A percentile compares a stretch with the other conserved stretches of the same genome.
phyloP scores from a whole-genome alignment of 1,139 yeast species.

The Geotrichum fermentans region DNA sequence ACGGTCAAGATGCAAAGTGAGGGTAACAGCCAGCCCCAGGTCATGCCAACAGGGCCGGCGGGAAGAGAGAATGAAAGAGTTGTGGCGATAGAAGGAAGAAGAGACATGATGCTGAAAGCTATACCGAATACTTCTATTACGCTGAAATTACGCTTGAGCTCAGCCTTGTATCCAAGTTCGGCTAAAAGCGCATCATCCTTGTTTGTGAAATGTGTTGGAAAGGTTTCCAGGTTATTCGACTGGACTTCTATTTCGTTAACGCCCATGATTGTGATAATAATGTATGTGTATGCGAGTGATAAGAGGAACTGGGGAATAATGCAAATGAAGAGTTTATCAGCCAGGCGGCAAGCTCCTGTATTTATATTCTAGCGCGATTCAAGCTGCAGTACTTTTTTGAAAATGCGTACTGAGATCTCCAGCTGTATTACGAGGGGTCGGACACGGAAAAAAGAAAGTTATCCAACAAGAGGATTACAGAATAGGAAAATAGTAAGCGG shows the following conservation, averaged over 20 bases:
- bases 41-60: constrained; percentile 56
- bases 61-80: constrained; percentile 41
- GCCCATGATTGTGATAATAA: not conserved
- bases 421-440: too few relatives aligned
- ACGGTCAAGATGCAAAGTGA: constrained; percentile 46
- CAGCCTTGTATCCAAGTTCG: constrained; percentile 64
- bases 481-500: too few relatives aligned
- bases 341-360: too few relatives aligned
- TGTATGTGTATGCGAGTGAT: not conserved
- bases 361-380: too few relatives aligned
- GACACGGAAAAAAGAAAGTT: too few relatives aligned
- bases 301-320: not conserved
- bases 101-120: constrained; percentile 67
- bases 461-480: too few relatives aligned
- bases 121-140: constrained; percentile 53
- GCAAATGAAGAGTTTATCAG: not conserved
- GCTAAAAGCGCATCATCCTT: constrained; percentile 35
- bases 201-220: not conserved
- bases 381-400: too few relatives aligned
- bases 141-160: constrained; percentile 60
- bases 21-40: constrained; percentile 63
- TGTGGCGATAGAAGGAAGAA: constrained; percentile 59
- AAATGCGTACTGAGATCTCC: too few relatives aligned
- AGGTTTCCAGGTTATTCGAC: not conserved
- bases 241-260: not conserved